These are phyloP conservation scores for Myxozyma sirexii DNA, from an alignment of 805 yeast genomes.

Conservation along the genomic window DNA sequence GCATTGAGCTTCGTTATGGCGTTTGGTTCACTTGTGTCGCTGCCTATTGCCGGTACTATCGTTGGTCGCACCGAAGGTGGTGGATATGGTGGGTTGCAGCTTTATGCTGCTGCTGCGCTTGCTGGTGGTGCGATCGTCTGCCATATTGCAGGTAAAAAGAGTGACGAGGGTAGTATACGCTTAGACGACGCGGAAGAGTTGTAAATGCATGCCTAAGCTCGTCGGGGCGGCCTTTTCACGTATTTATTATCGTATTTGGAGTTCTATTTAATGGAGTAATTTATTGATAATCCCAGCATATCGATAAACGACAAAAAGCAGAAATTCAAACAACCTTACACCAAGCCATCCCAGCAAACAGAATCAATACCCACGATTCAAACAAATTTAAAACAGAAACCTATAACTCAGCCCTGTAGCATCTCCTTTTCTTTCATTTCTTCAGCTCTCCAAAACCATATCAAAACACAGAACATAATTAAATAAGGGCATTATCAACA, in stretches of 20 bases:
- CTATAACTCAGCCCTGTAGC: not conserved
- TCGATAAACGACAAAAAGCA: not conserved
- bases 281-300: not conserved
- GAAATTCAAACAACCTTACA: not conserved
- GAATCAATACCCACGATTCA: not conserved
- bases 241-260: not conserved
- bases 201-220: not conserved
- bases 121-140: constrained; percentile 15
- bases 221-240: too few species aligned
- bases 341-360: not conserved
- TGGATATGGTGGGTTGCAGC: constrained; percentile 18
- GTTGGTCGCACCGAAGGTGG: constrained; percentile 12
- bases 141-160: constrained; percentile 35
- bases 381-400: not conserved
- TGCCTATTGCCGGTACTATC: constrained; percentile 41
- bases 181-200: constrained; percentile 6
- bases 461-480: not conserved
- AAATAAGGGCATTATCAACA: constrained; percentile 22
- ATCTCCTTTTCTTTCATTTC: too few species aligned
- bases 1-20: constrained; percentile 60
- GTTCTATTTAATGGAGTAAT: not conserved
- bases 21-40: constrained; percentile 46
- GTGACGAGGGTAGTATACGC: constrained; percentile 1
- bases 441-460: not conserved
- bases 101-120: constrained; percentile 25